Evolutionary conservation across 2,329 filamentous ascomycete genomes (phyloP).

Genomic region (Ophidiomyces ophidiicola): DNA sequence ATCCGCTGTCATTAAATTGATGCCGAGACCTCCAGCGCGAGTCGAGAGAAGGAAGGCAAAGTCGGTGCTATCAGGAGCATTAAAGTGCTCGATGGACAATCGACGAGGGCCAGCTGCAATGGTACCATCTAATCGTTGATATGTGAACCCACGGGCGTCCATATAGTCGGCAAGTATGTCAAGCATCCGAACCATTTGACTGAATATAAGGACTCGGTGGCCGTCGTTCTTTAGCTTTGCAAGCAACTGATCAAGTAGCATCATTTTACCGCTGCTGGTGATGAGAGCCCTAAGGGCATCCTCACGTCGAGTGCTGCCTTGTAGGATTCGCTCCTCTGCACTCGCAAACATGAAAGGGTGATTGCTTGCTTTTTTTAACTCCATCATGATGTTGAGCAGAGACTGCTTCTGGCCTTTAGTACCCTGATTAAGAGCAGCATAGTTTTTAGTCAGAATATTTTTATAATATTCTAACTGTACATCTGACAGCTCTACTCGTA

Average conservation of each 20-base stretch:
- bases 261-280: slow-evolving; percentile 98
- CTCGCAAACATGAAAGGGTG: slow-evolving; percentile 97
- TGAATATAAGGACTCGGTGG: slow-evolving; percentile 94
- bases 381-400: slow-evolving; percentile 97
- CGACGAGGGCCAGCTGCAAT: slow-evolving; percentile 78
- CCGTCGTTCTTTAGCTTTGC: slow-evolving; percentile 86
- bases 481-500: slow-evolving; percentile 91
- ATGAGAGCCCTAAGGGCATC: slow-evolving; percentile 87
- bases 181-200: slow-evolving; percentile 98
- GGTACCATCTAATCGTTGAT: slow-evolving; percentile 88
- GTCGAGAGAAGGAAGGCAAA: slow-evolving; percentile 96
- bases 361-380: slow-evolving; percentile 97
- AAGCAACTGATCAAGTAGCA: slow-evolving; percentile 90
- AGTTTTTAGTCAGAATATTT: slow-evolving; percentile 94
- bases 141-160: slow-evolving; percentile 82
- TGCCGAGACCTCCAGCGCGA: slow-evolving; percentile 83
- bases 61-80: slow-evolving; percentile 87
- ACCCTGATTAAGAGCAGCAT: slow-evolving; percentile 82
- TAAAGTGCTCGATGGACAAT: slow-evolving; percentile 96
- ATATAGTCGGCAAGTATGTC: slow-evolving; percentile 93
- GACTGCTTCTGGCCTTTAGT: slow-evolving; percentile 87
- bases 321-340: slow-evolving; percentile 78
- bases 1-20: slow-evolving; percentile 92
- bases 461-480: slow-evolving; percentile 98
- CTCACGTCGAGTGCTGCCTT: slow-evolving; percentile 67